These are phyloP conservation scores for Lablab purpureus DNA, from an alignment of 306 rosid genomes.

Conservation along the genomic window DNA sequence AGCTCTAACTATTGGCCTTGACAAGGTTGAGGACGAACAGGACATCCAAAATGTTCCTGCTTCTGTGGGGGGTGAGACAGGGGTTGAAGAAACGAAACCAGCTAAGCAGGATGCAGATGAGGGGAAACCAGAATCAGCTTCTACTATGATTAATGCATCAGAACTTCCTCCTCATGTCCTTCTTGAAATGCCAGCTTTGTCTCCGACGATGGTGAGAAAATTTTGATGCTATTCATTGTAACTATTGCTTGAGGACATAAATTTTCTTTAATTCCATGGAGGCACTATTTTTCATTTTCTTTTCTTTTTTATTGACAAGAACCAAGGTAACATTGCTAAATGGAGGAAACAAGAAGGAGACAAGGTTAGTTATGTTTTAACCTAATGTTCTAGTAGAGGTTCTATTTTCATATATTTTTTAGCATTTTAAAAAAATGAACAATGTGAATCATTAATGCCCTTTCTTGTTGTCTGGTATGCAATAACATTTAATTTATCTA, in stretches of 20 bases:
- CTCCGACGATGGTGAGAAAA: conserved; percentile 91
- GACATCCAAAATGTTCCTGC: conserved; percentile 83
- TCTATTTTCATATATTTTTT: conserved; percentile 26
- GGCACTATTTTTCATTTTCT: conserved; percentile 36
- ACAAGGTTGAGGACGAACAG: conserved; percentile 87
- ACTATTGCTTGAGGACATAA: conserved; percentile 27
- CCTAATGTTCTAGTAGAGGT: conserved; percentile 23
- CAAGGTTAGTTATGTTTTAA: conserved; percentile 75
- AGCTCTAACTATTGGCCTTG: conserved; percentile 53
- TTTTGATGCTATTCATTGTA: conserved; percentile 32
- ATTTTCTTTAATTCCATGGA: conserved; percentile 42
- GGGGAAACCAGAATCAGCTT: conserved; percentile 60
- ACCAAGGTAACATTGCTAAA: conserved; percentile 86
- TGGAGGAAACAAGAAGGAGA: conserved; percentile 99
- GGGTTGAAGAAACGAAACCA: conserved; percentile 55
- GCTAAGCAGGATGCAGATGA: conserved; percentile 54
- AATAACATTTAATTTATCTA: conserved; percentile 39
- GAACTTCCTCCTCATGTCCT: conserved; percentile 86
- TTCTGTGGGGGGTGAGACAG: conserved; percentile 56
- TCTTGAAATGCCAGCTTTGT: conserved; percentile 93
- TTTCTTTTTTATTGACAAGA: conserved; percentile 54
- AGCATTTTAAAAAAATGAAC: conserved; percentile 33
- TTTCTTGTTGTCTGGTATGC: conserved; percentile 15
- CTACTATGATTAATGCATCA: conserved; percentile 59
- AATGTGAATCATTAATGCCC: conserved; percentile 30